phyloP scores from a whole-genome alignment of 352 stramenopile species.

The Globisporangium canariense region DNA sequence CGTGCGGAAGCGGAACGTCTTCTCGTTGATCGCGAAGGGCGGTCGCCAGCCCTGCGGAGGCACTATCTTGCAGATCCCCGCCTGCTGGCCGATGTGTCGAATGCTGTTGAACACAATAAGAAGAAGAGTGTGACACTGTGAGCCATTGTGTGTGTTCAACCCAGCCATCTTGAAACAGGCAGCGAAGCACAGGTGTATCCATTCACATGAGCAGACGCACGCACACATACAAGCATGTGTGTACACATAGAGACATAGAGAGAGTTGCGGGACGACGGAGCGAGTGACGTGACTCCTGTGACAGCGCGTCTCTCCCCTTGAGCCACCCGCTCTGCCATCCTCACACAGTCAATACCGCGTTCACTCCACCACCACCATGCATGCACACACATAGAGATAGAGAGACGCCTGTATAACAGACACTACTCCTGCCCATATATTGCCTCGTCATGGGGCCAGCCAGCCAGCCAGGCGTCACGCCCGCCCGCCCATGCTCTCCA shows the following conservation, averaged over 20 bases:
- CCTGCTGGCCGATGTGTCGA: slow-evolving; percentile 88
- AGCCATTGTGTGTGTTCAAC: slow-evolving; percentile 1
- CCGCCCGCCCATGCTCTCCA: background rate
- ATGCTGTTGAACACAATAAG: slow-evolving; percentile 38
- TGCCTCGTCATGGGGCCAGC: background rate
- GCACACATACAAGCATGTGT: background rate
- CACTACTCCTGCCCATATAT: background rate
- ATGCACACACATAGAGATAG: background rate
- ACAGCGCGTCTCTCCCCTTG: background rate
- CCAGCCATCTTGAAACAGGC: background rate
- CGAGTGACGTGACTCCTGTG: background rate
- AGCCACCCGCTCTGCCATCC: background rate
- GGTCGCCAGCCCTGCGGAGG: slow-evolving; percentile 93
- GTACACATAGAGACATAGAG: background rate
- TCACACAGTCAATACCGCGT: background rate
- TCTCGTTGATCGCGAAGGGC: slow-evolving; percentile 84
- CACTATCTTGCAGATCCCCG: slow-evolving; percentile 99
- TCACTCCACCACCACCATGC: background rate
- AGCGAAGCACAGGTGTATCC: background rate
- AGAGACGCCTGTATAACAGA: background rate
- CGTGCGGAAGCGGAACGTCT: slow-evolving; percentile 90
- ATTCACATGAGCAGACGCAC: background rate
- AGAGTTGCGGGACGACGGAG: background rate
- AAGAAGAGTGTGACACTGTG: background rate
- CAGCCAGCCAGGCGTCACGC: background rate